A percentile compares a stretch with the other conserved stretches of the same genome.
These are phyloP conservation scores for Cicer cuneatum DNA, from an alignment of 306 rosid genomes.

Conservation along the genomic window DNA sequence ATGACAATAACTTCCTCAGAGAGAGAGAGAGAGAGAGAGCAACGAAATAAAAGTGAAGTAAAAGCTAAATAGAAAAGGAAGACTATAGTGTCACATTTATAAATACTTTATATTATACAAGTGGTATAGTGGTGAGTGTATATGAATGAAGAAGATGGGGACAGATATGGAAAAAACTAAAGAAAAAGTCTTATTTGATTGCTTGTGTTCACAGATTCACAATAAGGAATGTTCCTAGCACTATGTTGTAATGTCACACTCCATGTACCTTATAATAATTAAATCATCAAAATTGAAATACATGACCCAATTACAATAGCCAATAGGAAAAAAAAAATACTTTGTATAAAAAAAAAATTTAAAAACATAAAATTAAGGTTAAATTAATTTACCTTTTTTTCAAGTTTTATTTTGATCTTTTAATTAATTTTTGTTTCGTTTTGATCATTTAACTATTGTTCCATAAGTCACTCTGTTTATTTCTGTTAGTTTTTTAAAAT, in stretches of 20 bases:
- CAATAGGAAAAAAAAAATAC: not conserved
- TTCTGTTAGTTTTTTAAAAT: no score
- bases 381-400: no score
- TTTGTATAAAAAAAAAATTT: not conserved
- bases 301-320: slow-evolving; percentile 29
- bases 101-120: slow-evolving; percentile 10
- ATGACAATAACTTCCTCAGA: slow-evolving; percentile 51
- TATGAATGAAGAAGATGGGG: slow-evolving; percentile 33
- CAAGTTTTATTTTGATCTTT: no score
- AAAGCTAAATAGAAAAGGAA: slow-evolving; percentile 31
- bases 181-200: slow-evolving; percentile 55
- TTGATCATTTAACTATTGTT: no score
- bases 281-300: slow-evolving; percentile 16
- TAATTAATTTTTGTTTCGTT: no score
- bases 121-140: slow-evolving; percentile 11
- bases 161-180: slow-evolving; percentile 48
- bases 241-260: slow-evolving; percentile 64
- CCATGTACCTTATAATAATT: slow-evolving; percentile 50
- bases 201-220: slow-evolving; percentile 82
- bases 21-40: slow-evolving; percentile 45
- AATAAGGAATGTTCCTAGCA: slow-evolving; percentile 61
- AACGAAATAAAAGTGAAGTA: slow-evolving; percentile 46
- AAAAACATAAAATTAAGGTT: no score
- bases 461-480: no score
- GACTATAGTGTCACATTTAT: slow-evolving; percentile 33